phyloP scores from a whole-genome alignment of 305 asterid genomes.

The Solanum chacoense region DNA sequence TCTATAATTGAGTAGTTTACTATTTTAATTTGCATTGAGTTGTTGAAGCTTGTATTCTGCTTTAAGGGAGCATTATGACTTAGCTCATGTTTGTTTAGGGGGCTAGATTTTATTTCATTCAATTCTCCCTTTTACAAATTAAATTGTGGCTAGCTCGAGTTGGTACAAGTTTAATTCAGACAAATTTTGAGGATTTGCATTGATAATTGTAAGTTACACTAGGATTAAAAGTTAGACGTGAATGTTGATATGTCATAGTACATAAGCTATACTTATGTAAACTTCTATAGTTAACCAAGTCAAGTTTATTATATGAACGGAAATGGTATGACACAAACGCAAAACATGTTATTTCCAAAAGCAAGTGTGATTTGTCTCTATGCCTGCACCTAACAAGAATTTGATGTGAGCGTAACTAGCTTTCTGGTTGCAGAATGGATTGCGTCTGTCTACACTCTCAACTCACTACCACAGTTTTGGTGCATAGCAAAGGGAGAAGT shows the following conservation, averaged over 20 bases:
- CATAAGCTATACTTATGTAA: background rate
- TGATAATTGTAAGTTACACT: background rate
- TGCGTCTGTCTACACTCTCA: conserved; percentile 30
- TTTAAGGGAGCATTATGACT: background rate
- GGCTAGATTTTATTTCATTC: background rate
- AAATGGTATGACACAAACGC: background rate
- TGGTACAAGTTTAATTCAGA: background rate
- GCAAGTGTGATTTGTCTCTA: background rate
- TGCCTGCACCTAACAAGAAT: background rate
- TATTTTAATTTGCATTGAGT: background rate
- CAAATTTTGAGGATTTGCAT: background rate
- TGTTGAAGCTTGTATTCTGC: background rate
- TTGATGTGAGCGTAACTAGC: background rate
- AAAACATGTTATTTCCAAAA: background rate
- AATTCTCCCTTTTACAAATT: background rate
- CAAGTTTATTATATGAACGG: background rate
- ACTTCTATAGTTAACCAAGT: background rate
- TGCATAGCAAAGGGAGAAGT: conserved; percentile 19
- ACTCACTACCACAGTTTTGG: conserved; percentile 17
- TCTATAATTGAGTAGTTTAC: background rate
- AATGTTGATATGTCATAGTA: background rate
- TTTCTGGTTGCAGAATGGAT: conserved; percentile 42
- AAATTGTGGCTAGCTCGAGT: background rate
- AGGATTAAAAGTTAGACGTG: background rate
- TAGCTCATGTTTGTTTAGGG: background rate